A percentile compares a stretch with the other conserved stretches of the same genome.
Conservation (phyloP, 2,329 filamentous ascomycete genomes). For the Cytospora schulzeri region DNA sequence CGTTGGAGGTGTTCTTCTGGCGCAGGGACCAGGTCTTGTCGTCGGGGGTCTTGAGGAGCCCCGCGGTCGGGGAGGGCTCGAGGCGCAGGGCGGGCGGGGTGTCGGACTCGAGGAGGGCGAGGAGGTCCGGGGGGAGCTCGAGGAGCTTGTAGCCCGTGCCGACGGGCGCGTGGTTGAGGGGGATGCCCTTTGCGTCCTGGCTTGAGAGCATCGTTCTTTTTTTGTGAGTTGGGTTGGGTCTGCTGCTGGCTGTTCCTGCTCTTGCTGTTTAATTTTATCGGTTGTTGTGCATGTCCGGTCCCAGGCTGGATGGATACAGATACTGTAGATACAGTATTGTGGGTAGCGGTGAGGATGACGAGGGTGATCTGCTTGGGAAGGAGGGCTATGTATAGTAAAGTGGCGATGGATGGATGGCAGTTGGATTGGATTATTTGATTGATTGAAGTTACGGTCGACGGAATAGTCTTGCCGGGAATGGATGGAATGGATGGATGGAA, state of each 20-base stretch:
- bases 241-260: not conserved
- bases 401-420: not conserved
- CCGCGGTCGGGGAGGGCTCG: slow-evolving; percentile 52
- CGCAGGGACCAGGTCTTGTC: slow-evolving; percentile 58
- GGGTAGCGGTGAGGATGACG: not conserved
- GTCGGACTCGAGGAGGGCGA: slow-evolving; percentile 56
- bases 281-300: no score
- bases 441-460: not conserved
- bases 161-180: slow-evolving; percentile 52
- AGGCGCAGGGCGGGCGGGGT: slow-evolving; percentile 53
- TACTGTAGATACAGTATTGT: no score
- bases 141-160: slow-evolving; percentile 60
- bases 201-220: slow-evolving; percentile 46
- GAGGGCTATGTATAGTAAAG: not conserved
- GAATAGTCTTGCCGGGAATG: not conserved
- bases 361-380: not conserved
- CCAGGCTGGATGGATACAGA: no score
- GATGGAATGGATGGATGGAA: not conserved
- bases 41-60: slow-evolving; percentile 53
- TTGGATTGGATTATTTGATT: not conserved
- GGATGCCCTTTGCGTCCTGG: slow-evolving; percentile 49
- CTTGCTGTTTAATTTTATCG: no score
- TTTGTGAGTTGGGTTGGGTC: no score
- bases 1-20: slow-evolving; percentile 70
- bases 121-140: slow-evolving; percentile 62